Evolutionary conservation across 176 grass and related monocot species (phyloP).

Genomic region (maize (Zea mays)): Zm-B73-REFERENCE-NAM-5.0 NC_050100.1:20618501-20619000

Average conservation of each 20-base stretch:
- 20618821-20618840: conserved; percentile 56
- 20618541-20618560: too few species aligned
- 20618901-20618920: conserved; percentile 56
- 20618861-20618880: conserved; percentile 48
- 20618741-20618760: conserved; percentile 54
- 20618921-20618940: conserved; percentile 42
- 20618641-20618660: conserved; percentile 58
- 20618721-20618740: conserved; percentile 53
- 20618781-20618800: conserved; percentile 69
- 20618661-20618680: conserved; percentile 67
- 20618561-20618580: conserved; percentile 20
- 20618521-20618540: too few species aligned
- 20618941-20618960: conserved; percentile 46
- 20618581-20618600: conserved; percentile 50
- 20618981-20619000: conserved; percentile 57
- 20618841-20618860: conserved; percentile 60
- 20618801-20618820: conserved; percentile 41
- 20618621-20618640: conserved; percentile 48
- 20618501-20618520: conserved; percentile 72
- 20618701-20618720: conserved; percentile 52
- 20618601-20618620: conserved; percentile 59
- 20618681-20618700: conserved; percentile 69
- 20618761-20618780: conserved; percentile 55
- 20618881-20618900: conserved; percentile 50
- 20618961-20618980: conserved; percentile 50